Conservation (phyloP, 2,329 filamentous ascomycete genomes). For the Hirsutella rhossiliensis region DNA sequence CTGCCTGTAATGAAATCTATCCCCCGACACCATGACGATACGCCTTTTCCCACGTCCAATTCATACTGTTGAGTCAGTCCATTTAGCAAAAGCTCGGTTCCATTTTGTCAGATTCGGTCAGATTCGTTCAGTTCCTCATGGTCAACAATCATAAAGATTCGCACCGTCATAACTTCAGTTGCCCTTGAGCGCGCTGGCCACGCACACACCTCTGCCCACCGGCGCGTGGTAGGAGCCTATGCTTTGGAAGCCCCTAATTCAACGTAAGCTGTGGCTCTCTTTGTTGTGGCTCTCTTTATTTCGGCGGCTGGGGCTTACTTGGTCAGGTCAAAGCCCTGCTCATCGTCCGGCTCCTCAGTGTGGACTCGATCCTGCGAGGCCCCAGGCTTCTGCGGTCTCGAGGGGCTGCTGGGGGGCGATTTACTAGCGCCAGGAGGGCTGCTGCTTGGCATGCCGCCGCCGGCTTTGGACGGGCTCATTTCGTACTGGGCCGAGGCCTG, state of each 20-base stretch:
- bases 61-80: too few species aligned
- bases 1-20: too few species aligned
- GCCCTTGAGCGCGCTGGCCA: constrained; percentile 27
- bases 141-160: too few species aligned
- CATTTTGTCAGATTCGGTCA: too few species aligned
- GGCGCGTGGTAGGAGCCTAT: constrained; percentile 51
- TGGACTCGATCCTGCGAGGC: constrained; percentile 15
- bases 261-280: neutral
- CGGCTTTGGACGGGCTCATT: constrained; percentile 43
- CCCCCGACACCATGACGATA: too few species aligned
- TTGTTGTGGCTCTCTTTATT: too few species aligned
- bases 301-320: constrained; percentile 28
- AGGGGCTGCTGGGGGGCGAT: constrained; percentile 41
- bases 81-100: too few species aligned
- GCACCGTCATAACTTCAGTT: constrained; percentile 7
- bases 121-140: too few species aligned
- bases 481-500: constrained; percentile 37
- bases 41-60: too few species aligned
- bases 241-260: constrained; percentile 47
- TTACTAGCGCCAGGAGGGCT: constrained; percentile 40
- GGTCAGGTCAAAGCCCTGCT: constrained; percentile 44
- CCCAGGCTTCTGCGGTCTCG: constrained; percentile 24
- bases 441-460: constrained; percentile 36
- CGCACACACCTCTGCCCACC: constrained; percentile 31
- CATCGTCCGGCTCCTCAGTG: constrained; percentile 27